Base-by-base conservation (phyloP, 2,329 filamentous ascomycete genomes). In the Ceratocystis harringtonii region DNA sequence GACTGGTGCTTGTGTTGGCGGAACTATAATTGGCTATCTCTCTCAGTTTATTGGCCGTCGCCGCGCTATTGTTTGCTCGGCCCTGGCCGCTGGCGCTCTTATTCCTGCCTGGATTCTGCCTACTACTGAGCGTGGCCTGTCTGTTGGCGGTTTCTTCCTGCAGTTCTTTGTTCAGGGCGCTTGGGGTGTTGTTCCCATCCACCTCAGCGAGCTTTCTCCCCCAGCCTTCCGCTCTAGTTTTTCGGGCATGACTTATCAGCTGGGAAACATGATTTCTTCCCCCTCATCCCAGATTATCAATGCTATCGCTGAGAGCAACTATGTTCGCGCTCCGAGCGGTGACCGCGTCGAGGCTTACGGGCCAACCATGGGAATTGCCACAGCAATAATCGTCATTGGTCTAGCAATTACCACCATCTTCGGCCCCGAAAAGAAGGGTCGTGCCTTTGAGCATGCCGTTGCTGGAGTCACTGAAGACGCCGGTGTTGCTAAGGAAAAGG, bases 81-180 rank as follows among this genome's bases (percentile, higher is more conserved):
- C 83, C 12, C 69, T 88, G 67, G 76, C 86, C 67, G 84, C 82
- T n/a, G 83, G 76, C 17, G 70, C 77, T 62, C 73, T 89, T 43
- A 87, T 89, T 68, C 86, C 86, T 0, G 85, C 85, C 2, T 89
- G 86, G 85, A 87, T 88, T 68, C 76, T 89, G 1, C 84, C 85
- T 2, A 76, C 78, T n/a, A 78, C 76, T 63, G 83, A 87, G 74
- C 71, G 77, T 1, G 74, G 78, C 22, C 80, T 89, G 2, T 85
- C 84, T 0, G 85, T 81, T 1, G 79, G 79, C 0, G 85, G 84
- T 5, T 89, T 89, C 57, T 94, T 94, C 74, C 81, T 92, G 75
- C 88, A 90, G 72, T 89, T 90, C 72, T 88, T 83, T 71, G 86
- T 90, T 1, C 87, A 90, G 73, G 88, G 87, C 25, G 87, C 87